A percentile compares a stretch with the other conserved stretches of the same genome.
Evolutionary conservation across 2,329 filamentous ascomycete genomes (phyloP).

Genomic region (Aphanoascus verrucosus): DNA sequence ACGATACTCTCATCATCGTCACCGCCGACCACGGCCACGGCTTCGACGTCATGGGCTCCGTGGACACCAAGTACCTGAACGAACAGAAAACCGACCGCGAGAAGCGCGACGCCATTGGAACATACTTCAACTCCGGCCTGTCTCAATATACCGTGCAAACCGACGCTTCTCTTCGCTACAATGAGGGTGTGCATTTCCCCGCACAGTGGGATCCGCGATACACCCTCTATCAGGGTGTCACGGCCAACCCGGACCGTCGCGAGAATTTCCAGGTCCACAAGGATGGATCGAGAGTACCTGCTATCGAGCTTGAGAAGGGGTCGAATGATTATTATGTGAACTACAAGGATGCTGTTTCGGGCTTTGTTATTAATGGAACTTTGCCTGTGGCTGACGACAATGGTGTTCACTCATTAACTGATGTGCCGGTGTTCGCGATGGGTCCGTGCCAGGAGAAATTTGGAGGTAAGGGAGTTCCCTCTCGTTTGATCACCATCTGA

Average conservation of each 20-base stretch:
- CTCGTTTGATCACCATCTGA: not conserved
- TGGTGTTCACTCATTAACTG: constrained; percentile 67
- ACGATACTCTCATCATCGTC: constrained; percentile 68
- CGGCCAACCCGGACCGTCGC: constrained; percentile 60
- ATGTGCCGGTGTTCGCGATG: constrained; percentile 66
- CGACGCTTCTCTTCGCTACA: constrained; percentile 51
- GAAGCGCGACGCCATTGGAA: constrained; percentile 65
- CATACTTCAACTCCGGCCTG: constrained; percentile 61
- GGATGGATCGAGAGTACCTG: constrained; percentile 52
- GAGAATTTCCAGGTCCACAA: constrained; percentile 67
- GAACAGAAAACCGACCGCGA: constrained; percentile 54
- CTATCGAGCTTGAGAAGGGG: constrained; percentile 42
- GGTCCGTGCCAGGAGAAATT: constrained; percentile 72
- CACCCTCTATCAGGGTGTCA: constrained; percentile 62
- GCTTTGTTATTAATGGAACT: constrained; percentile 67
- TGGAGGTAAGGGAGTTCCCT: constrained; percentile 41
- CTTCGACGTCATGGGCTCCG: constrained; percentile 74
- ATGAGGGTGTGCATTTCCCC: constrained; percentile 65
- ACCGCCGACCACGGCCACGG: constrained; percentile 85
- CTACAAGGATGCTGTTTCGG: constrained; percentile 53
- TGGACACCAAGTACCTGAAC: constrained; percentile 67
- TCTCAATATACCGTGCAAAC: constrained; percentile 62
- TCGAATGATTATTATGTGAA: constrained; percentile 55
- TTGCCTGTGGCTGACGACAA: constrained; percentile 51
- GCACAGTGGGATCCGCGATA: constrained; percentile 77